These are phyloP conservation scores for Eutrema japonicum DNA, from an alignment of 345 rosid species.

Conservation along the genomic window DNA sequence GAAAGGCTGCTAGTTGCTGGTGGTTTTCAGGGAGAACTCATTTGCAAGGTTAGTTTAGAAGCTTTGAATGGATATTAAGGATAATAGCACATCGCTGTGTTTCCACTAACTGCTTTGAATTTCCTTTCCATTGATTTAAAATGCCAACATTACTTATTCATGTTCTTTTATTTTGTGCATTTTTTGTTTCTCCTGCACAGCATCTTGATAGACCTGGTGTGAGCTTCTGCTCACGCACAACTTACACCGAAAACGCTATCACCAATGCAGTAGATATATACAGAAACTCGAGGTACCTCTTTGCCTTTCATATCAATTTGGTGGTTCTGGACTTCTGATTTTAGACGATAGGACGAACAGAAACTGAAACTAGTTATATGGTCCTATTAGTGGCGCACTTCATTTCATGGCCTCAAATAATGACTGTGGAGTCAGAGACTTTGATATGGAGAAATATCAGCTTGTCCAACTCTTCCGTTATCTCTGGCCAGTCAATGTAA, in stretches of 20 bases:
- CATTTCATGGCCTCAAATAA: conserved; percentile 83
- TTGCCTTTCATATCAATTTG: conserved; percentile 19
- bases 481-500: conserved; percentile 84
- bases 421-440: conserved; percentile 79
- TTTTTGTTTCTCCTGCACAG: conserved; percentile 45
- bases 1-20: conserved; percentile 77
- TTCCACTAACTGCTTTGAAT: not conserved
- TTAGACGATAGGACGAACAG: conserved; percentile 6
- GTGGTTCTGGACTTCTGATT: not conserved
- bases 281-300: conserved; percentile 57
- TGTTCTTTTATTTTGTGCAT: conserved; percentile 1
- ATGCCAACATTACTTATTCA: not conserved
- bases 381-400: conserved; percentile 59
- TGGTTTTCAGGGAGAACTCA: conserved; percentile 83
- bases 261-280: conserved; percentile 94
- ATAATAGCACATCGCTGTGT: not conserved
- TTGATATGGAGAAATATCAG: conserved; percentile 80
- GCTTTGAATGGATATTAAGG: conserved; percentile 11
- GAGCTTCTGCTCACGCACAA: conserved; percentile 85
- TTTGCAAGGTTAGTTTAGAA: conserved; percentile 63
- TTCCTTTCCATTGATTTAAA: not conserved
- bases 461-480: conserved; percentile 61
- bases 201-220: conserved; percentile 84
- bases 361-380: conserved; percentile 24
- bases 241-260: conserved; percentile 88